Percentiles rank a stretch among this genome's conserved stretches.
phyloP scores from a whole-genome alignment of 257 asterid genomes.

The Vinca minor region DNA sequence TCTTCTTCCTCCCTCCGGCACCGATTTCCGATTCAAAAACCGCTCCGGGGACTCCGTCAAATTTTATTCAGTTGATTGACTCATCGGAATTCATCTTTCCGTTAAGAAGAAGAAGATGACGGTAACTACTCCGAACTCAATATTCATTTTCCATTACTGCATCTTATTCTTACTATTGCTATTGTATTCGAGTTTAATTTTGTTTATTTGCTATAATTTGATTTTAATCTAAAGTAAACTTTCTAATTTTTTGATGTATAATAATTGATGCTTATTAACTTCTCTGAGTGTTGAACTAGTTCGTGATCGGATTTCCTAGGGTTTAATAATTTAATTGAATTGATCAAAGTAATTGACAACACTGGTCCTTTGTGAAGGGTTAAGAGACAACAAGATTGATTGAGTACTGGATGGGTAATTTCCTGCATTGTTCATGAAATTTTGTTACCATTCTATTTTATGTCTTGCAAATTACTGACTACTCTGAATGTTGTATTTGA shows the following conservation, averaged over 20 bases:
- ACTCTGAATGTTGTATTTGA: neutral
- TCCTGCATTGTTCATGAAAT: neutral
- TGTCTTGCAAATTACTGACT: neutral
- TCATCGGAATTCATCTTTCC: neutral
- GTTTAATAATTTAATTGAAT: neutral
- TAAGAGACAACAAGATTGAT: neutral
- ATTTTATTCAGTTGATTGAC: neutral
- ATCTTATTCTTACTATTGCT: neutral
- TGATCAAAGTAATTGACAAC: too few relatives aligned
- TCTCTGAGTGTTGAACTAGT: too few relatives aligned
- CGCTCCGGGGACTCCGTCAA: neutral
- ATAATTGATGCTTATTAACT: too few relatives aligned
- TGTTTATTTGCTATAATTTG: neutral
- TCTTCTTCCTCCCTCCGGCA: neutral
- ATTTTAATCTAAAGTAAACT: neutral
- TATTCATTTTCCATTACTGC: neutral
- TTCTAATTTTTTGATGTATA: too few relatives aligned
- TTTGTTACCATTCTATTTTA: neutral
- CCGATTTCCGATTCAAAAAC: neutral
- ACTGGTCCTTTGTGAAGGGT: neutral
- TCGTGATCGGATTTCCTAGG: neutral
- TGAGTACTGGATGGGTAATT: neutral
- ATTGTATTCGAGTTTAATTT: neutral
- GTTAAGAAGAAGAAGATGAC: neutral
- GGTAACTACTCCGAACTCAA: neutral